Base-by-base conservation (phyloP, 345 rosid genomes). In the Eutrema heterophyllum region DNA sequence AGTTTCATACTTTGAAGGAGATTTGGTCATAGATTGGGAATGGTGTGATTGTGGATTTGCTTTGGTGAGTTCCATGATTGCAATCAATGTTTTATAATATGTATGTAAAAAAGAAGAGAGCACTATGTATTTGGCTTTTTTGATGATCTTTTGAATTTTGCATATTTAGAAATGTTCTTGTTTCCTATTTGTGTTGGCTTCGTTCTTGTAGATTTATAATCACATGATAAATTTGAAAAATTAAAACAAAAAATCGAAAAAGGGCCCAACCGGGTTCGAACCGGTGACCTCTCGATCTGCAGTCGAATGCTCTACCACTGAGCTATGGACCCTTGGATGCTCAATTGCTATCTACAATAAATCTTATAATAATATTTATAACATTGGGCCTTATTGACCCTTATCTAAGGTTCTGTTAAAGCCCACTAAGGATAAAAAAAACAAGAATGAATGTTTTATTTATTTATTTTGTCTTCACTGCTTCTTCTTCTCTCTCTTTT, bases 271-370 rank as follows among this genome's bases (percentile, higher is more conserved):
- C 79, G 80, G 77, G 80, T 67, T 75, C 81, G 81, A 81, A 81
- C 85, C 83, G 72, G 82, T 84, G 91, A 86, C 88, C 95, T 86
- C 81, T 84, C 81, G 87, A 89, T 84, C 92, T 84, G 86, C 87
- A 89, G 89, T 86, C 88, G 84, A 85, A 78, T 87, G 89, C 91
- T 89, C 93, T 85, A 89, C 93, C 88, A 86, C 93, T 86, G 89
- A 91, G 91, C 92, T 84, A 89, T 81, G 85, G 85, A 85, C 89
- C 86, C 90, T 29, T 67, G 5, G 18, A 15, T 15, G 13, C 0
- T 4, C 0, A 4, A 0, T 0, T 2, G 0, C 2, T 13, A 2
- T 35, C 0, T 7, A 3, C 13, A 0, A 1, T 0, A 4, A 0
- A 0, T 5, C 0, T 13, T 2, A 4, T 27, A 43, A 4, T 9